Base-by-base conservation (phyloP, 2,329 filamentous ascomycete genomes). In the Geoglossum cookeanum region DNA sequence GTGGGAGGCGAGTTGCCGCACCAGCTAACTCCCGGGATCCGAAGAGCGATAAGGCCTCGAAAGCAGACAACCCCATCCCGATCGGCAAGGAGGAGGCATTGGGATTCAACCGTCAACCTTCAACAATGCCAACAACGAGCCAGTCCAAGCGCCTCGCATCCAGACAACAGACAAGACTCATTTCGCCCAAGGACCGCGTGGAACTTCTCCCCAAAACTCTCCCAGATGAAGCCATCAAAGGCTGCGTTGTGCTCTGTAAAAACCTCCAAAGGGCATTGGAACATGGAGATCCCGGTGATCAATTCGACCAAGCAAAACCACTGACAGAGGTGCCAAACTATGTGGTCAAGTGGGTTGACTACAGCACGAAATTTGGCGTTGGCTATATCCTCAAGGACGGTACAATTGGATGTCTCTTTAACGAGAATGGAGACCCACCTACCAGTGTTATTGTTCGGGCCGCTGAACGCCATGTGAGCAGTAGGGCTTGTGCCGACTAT, bases 241-340 rank as follows among this genome's bases (percentile, higher is more conserved):
- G 44, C 3, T 33, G 17, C 29, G 22, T n/a, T 4, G 27, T 27
- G 54, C 29, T 55, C 9, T 37, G 45, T 15, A 22, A 15, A n/a
- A 55, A 55, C 39, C 6, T 55, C 32, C 44, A 15, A 32, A 30
- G 45, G 30, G 54, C 54, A 4, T 30, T 55, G 44, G 30, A 44
- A 15, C n/a, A 33, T 15, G 22, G 45, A 39, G 15, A 27, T 15
- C n/a, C 5, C 22, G 32, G 13, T 8, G 39, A 13, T 4, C 13
- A 53, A 30, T 3, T 22, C 9, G n/a, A 4, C 15, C 49, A 37
- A 72, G 77, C 8, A 77, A 79, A 69, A 68, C 75, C 57, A 71
- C 77, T 65, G 65, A 81, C 60, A 68, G 83, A 66, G 76, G 84
- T 65, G 70, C 81, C 65, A 72, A 53, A 53, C 17, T 53, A 74